Evolutionary conservation across 1,139 yeast genomes (phyloP).

Genomic region (Kurtzmaniella natalensis): DNA sequence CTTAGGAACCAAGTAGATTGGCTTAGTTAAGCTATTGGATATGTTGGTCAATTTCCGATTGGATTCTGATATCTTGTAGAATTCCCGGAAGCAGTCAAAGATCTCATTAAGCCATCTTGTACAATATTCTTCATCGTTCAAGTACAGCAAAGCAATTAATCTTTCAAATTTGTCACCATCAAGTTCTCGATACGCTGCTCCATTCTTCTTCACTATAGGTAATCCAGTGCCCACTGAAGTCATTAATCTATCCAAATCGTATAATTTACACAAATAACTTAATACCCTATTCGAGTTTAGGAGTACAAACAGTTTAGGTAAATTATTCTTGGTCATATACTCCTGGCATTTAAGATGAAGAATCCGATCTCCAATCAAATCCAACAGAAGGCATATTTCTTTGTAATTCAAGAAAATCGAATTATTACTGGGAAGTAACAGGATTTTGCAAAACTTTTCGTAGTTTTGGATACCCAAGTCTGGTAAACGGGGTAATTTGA

Average conservation of each 20-base stretch:
- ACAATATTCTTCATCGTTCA: slow-evolving; percentile 11
- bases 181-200: slow-evolving; percentile 7
- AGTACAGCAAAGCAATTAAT: slow-evolving; percentile 11
- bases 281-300: slow-evolving; percentile 12
- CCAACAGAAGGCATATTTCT: slow-evolving; percentile 9
- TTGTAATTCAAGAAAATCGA: slow-evolving; percentile 1
- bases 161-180: slow-evolving; percentile 15
- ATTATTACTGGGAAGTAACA: neutral
- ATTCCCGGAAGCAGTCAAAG: slow-evolving; percentile 8
- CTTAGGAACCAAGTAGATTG: no score
- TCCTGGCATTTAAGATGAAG: slow-evolving; percentile 10
- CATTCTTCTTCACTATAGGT: slow-evolving; percentile 4
- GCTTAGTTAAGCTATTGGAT: no score
- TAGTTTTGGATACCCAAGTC: slow-evolving; percentile 7
- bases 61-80: slow-evolving; percentile 8
- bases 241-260: slow-evolving; percentile 9
- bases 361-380: slow-evolving; percentile 14
- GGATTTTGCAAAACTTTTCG: neutral
- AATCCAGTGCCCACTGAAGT: slow-evolving; percentile 1
- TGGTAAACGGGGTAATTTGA: slow-evolving; percentile 10
- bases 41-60: no score
- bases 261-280: slow-evolving; percentile 11
- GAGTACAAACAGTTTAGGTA: slow-evolving; percentile 10
- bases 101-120: slow-evolving; percentile 12
- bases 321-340: slow-evolving; percentile 9